These are phyloP conservation scores for Aspergillus ostianus DNA, from an alignment of 495 filamentous ascomycete species.

Conservation along the genomic window DNA sequence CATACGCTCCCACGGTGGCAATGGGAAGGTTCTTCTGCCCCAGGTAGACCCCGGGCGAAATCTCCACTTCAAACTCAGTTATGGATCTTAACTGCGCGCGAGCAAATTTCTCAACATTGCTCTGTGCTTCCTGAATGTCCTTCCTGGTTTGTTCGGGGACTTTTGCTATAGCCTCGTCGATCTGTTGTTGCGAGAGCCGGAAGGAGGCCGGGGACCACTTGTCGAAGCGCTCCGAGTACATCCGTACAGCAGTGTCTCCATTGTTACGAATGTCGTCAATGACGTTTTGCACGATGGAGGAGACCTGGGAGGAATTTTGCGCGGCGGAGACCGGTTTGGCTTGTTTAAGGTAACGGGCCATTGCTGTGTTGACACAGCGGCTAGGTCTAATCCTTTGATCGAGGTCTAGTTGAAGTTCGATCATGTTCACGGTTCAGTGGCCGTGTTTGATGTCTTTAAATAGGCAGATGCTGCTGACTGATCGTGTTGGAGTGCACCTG, in stretches of 20 bases:
- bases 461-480: too few species aligned
- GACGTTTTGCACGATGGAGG: conserved; percentile 44
- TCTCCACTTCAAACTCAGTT: conserved; percentile 49
- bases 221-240: conserved; percentile 55
- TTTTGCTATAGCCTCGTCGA: conserved; percentile 21
- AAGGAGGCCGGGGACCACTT: conserved; percentile 51
- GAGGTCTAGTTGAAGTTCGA: too few species aligned
- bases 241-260: conserved; percentile 47
- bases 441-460: too few species aligned
- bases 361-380: too few species aligned
- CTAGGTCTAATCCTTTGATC: too few species aligned
- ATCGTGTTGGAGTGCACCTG: too few species aligned
- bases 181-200: conserved; percentile 32
- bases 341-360: too few species aligned
- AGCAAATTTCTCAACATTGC: conserved; percentile 50
- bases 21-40: conserved; percentile 51
- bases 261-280: conserved; percentile 47
- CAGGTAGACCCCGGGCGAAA: conserved; percentile 46
- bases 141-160: conserved; percentile 42
- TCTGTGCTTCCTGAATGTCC: conserved; percentile 53
- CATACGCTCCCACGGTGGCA: conserved; percentile 31
- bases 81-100: conserved; percentile 43
- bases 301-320: too few species aligned
- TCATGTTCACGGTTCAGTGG: too few species aligned
- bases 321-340: too few species aligned